Conservation (phyloP, 139 green algal genomes). For the Coelastrella sp. region DNA sequence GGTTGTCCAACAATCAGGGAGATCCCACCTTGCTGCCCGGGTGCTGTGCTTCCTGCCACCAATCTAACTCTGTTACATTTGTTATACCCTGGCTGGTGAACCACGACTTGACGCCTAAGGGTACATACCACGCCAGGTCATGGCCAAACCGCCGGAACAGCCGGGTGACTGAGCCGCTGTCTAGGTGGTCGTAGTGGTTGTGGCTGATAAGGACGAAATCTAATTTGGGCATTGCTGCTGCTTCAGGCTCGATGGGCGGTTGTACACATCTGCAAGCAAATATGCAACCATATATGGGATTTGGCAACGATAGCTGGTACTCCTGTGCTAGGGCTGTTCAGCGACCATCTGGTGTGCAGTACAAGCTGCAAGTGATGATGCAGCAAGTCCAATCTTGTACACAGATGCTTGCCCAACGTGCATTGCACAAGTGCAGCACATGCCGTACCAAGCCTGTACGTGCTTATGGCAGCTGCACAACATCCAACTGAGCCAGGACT, state of each 20-base stretch:
- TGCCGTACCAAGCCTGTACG: too few species aligned
- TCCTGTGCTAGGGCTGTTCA: too few species aligned
- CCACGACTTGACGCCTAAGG: constrained; percentile 74
- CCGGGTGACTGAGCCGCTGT: constrained; percentile 56
- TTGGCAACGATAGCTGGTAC: too few species aligned
- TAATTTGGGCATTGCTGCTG: constrained; percentile 62
- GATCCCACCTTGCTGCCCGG: constrained; percentile 22
- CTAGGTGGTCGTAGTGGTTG: constrained; percentile 89
- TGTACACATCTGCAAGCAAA: constrained; percentile 35
- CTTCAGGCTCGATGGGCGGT: constrained; percentile 48
- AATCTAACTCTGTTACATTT: constrained; percentile 83
- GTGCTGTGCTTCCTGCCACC: constrained; percentile 80
- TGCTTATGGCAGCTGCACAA: too few species aligned
- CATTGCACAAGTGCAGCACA: too few species aligned
- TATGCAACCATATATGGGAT: not conserved
- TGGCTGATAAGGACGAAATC: constrained; percentile 86
- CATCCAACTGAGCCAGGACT: too few species aligned
- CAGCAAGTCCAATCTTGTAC: too few species aligned
- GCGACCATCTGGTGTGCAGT: too few species aligned
- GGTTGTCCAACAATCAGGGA: not conserved
- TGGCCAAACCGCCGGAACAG: constrained; percentile 50
- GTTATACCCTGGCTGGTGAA: constrained; percentile 65
- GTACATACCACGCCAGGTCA: constrained; percentile 77
- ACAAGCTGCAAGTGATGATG: too few species aligned
- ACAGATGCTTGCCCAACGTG: too few species aligned